A percentile compares a stretch with the other conserved stretches of the same genome.
phyloP scores from a whole-genome alignment of 768 basidiomycete genomes.

The Trametes elegans region DNA sequence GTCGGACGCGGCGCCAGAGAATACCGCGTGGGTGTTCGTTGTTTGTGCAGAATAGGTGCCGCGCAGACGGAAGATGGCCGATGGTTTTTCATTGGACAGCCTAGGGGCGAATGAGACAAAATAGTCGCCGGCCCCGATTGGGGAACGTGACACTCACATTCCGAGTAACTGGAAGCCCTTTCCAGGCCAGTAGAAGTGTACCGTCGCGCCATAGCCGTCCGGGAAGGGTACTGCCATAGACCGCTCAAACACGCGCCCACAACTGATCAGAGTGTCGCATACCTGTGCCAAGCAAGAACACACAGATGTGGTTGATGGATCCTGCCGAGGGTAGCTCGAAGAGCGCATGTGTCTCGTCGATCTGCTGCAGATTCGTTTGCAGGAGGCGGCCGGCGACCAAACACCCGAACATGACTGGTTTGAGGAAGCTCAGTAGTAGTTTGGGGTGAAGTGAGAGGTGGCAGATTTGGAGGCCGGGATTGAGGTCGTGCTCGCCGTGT shows the following conservation, averaged over 20 bases:
- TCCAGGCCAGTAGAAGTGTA: slow-evolving; percentile 85
- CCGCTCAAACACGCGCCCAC: neutral
- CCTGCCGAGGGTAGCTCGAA: slow-evolving; percentile 73
- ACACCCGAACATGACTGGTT: slow-evolving; percentile 69
- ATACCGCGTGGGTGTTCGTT: slow-evolving; percentile 31
- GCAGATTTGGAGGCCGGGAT: neutral
- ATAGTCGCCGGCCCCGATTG: too few relatives aligned
- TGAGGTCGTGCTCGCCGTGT: neutral
- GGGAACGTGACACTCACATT: too few relatives aligned
- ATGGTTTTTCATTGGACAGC: slow-evolving; percentile 88
- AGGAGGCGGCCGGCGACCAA: slow-evolving; percentile 74
- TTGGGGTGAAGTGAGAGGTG: neutral
- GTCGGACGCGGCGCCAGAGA: slow-evolving; percentile 26
- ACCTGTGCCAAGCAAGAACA: slow-evolving; percentile 82
- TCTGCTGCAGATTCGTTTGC: slow-evolving; percentile 77
- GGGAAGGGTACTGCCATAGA: slow-evolving; percentile 64
- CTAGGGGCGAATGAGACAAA: slow-evolving; percentile 35
- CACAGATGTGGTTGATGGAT: slow-evolving; percentile 80
- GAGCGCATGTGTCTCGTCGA: slow-evolving; percentile 80
- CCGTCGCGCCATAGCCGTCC: slow-evolving; percentile 78
- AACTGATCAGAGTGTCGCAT: slow-evolving; percentile 21
- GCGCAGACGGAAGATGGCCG: slow-evolving; percentile 81
- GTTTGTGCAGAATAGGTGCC: slow-evolving; percentile 51
- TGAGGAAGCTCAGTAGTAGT: neutral
- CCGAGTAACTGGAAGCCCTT: slow-evolving; percentile 85